Evolutionary conservation across 129 eudicot species (phyloP), one percentile per base, ranked within the genome.

Genomic region (Tanacetum coccineum): DNA sequence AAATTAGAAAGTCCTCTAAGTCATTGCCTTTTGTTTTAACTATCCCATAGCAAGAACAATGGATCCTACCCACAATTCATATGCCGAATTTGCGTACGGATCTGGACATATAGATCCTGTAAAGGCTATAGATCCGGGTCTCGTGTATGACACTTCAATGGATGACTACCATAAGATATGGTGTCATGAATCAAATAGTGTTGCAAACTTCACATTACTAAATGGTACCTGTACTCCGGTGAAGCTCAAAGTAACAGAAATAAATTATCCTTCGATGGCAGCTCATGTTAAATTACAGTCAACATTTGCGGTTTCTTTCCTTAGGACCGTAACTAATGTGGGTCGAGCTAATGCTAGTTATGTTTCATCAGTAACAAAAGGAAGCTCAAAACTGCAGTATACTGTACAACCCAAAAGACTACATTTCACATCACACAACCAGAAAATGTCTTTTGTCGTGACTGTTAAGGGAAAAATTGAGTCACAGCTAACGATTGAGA

Each of bases 241-340:
- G 14, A 15, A 14, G 9, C 45, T 22, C 12, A 21, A 66, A 2
- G 47, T 65, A 9, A 81, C 17, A 55, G 80, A 79, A 20, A 47
- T 79, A 5, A 83, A 79, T 26, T 79, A 79, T 64, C 84, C 84
- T 26, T 49, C 71, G 4, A 50, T 51, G 71, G 28, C 60, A 0
- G 74, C 13, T 21, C 47, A n/a, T 1, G 47, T 57, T 21, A 59
- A 28, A 13, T 6, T 10, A 4, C 9, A 45, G 12, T 2, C 42
- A 6, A 3, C 30, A 25, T 70, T 58, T 15, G 44, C 11, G 30
- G 67, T 70, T 19, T 30, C 54, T 17, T 70, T 70, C 47, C 28
- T 22, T 13, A 59, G 58, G 47, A 70, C 48, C 5, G 48, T 70
- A 0, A 59, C 58, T 1, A 70, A 70, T 45, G 67, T 70, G 2